These are phyloP conservation scores for Lanmaoa rubissima DNA, from an alignment of 768 basidiomycete species.

Conservation along the genomic window DNA sequence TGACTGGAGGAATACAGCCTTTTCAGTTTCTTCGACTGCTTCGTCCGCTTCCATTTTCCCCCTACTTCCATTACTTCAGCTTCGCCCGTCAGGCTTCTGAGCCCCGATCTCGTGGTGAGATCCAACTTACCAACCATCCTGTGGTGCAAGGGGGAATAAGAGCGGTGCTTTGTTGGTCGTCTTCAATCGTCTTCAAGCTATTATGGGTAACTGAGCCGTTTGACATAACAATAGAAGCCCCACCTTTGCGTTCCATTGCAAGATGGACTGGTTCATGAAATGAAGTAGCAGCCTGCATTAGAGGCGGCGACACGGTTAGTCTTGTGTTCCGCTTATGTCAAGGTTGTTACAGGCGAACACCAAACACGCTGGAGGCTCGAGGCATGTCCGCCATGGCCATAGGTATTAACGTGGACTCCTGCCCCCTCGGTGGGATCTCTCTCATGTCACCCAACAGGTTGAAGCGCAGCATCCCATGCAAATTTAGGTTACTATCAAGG, in stretches of 20 bases:
- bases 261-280: not conserved
- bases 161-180: not conserved
- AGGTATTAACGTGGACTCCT: not conserved
- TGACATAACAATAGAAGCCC: too few relatives aligned
- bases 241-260: constrained; percentile 4
- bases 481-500: not conserved
- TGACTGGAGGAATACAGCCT: not conserved
- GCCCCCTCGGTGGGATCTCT: not conserved
- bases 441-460: not conserved
- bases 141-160: not conserved
- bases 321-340: not conserved
- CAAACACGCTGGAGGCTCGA: constrained; percentile 2
- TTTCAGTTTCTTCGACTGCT: not conserved
- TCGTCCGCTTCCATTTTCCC: not conserved
- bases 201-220: not conserved
- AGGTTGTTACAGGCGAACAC: not conserved
- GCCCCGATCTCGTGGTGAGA: not conserved
- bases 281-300: not conserved
- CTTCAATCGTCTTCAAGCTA: not conserved
- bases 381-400: not conserved
- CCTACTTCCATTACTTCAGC: constrained; percentile 4
- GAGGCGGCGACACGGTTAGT: not conserved
- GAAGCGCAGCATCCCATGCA: not conserved
- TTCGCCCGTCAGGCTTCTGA: not conserved
- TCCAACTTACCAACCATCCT: not conserved